Conservation (phyloP, 169 alveolate species). For the Plasmodium knowlesi region DNA sequence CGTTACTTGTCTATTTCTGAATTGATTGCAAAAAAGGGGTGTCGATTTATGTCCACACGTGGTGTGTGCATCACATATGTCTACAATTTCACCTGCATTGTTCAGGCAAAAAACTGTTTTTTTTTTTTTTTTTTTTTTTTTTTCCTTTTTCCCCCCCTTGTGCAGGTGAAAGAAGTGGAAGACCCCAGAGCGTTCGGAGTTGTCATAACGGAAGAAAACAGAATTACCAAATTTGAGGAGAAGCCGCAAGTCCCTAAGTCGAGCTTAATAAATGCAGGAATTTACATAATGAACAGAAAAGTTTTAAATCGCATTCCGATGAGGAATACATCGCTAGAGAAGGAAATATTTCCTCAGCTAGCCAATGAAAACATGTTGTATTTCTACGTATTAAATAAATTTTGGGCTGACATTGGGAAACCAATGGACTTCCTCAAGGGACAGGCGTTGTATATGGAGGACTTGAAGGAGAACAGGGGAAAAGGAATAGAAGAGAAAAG, state of each 20-base stretch:
- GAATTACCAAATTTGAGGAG: conserved; percentile 93
- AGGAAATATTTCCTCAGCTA: conserved; percentile 95
- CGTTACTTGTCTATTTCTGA: neutral
- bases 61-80: neutral
- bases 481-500: neutral
- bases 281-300: conserved; percentile 90
- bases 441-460: conserved; percentile 76
- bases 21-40: neutral
- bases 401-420: conserved; percentile 88
- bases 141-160: neutral
- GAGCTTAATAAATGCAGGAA: conserved; percentile 86
- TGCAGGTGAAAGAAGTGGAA: conserved; percentile 91
- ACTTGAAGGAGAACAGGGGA: conserved; percentile 15
- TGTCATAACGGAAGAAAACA: conserved; percentile 91
- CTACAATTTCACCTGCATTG: neutral
- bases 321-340: conserved; percentile 94
- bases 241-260: conserved; percentile 89
- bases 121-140: conserved; percentile 18
- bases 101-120: neutral
- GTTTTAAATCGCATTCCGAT: conserved; percentile 91
- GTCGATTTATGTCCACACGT: neutral
- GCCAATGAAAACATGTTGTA: conserved; percentile 87
- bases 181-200: conserved; percentile 98
- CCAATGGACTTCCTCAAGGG: conserved; percentile 80
- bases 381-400: conserved; percentile 86